phyloP scores from a whole-genome alignment of 768 basidiomycete genomes.

The Steccherinum ochraceum region DNA sequence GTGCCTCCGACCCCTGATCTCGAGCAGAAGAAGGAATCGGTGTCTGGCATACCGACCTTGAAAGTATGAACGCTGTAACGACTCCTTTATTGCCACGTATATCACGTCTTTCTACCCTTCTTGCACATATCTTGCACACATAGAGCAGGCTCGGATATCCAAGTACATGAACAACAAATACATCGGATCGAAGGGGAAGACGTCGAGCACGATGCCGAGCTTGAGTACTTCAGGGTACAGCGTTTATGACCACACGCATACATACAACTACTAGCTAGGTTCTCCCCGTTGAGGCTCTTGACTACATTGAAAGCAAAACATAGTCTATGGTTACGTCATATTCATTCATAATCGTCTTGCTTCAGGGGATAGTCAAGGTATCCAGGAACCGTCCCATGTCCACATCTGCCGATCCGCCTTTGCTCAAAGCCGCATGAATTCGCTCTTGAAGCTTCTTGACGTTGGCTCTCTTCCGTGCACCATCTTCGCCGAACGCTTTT shows the following conservation, averaged over 20 bases:
- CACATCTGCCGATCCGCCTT: background rate
- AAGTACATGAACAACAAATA: too few species aligned
- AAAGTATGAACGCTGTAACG: too few species aligned
- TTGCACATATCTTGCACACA: too few species aligned
- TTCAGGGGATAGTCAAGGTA: background rate
- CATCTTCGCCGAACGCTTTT: constrained; percentile 14
- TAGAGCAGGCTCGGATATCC: too few species aligned
- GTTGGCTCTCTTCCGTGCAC: constrained; percentile 13
- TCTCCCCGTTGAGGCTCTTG: background rate
- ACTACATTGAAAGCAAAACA: background rate
- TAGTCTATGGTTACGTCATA: background rate
- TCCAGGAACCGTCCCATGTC: background rate
- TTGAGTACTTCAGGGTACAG: background rate
- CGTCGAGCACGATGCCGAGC: background rate
- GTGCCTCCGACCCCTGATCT: too few species aligned
- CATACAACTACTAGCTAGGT: too few species aligned
- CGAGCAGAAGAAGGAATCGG: too few species aligned
- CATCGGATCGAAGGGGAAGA: background rate
- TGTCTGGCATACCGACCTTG: too few species aligned
- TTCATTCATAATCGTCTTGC: background rate
- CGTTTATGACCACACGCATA: too few species aligned
- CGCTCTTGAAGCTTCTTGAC: constrained; percentile 4
- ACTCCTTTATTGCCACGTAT: too few species aligned
- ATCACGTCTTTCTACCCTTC: too few species aligned
- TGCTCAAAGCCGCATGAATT: background rate